Evolutionary conservation across 805 yeast genomes (phyloP).

Genomic region (Diddensiella santjacobensis): DNA sequence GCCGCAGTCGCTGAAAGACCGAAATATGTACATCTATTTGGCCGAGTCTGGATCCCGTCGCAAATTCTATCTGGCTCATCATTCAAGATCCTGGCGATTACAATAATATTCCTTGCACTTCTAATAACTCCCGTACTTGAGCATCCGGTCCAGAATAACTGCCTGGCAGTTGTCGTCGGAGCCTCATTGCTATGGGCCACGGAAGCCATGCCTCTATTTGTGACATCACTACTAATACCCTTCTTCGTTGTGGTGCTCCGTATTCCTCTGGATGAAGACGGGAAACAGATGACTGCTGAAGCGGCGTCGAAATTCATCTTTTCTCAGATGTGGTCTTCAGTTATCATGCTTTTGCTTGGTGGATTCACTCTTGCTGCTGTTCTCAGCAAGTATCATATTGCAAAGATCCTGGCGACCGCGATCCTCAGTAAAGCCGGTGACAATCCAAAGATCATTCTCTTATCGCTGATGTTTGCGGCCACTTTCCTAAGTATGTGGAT

Average conservation of each 20-base stretch:
- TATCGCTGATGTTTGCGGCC: slow-evolving; percentile 83
- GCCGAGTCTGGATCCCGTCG: slow-evolving; percentile 31
- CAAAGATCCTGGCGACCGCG: slow-evolving; percentile 77
- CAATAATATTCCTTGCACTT: slow-evolving; percentile 46
- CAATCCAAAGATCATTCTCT: slow-evolving; percentile 68
- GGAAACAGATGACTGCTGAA: slow-evolving; percentile 54
- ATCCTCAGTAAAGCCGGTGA: slow-evolving; percentile 82
- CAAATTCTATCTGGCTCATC: slow-evolving; percentile 38
- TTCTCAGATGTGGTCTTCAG: slow-evolving; percentile 92
- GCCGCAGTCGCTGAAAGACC: neutral
- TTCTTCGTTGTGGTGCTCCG: slow-evolving; percentile 68
- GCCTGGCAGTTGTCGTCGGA: slow-evolving; percentile 77
- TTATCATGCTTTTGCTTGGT: slow-evolving; percentile 82
- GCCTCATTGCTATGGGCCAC: slow-evolving; percentile 94
- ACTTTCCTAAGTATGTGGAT: slow-evolving; percentile 91
- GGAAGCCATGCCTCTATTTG: slow-evolving; percentile 87
- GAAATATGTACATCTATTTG: slow-evolving; percentile 6
- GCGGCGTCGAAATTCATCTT: slow-evolving; percentile 78
- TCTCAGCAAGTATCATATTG: slow-evolving; percentile 83
- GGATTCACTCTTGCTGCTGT: slow-evolving; percentile 97
- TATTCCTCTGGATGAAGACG: slow-evolving; percentile 54
- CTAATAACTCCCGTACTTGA: slow-evolving; percentile 41
- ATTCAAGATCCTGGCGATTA: slow-evolving; percentile 46
- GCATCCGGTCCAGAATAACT: slow-evolving; percentile 66
- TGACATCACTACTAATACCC: slow-evolving; percentile 82